Base-by-base conservation (phyloP, 2,329 filamentous ascomycete genomes). In the Fusarium begoniae region DNA sequence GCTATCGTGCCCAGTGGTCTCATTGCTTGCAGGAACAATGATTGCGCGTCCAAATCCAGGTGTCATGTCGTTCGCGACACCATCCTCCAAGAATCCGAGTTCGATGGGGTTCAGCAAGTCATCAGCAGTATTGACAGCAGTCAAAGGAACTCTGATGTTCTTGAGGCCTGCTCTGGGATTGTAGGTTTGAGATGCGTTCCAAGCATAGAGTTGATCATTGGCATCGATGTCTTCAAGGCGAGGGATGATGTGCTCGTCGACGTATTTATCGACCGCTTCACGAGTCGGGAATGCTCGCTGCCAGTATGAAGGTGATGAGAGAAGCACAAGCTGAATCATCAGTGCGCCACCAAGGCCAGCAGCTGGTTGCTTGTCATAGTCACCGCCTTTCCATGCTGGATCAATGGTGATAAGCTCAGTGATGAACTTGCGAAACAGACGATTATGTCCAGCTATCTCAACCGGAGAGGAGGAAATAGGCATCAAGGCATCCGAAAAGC, bases 201-300 rank as follows among this genome's bases (percentile, higher is more conserved):
- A 73, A 4, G 66, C 70, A 9, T 45, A 74, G 28, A 73, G 32
- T 1, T 73, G 62, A 55, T 72, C 66, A 9, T 74, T 73, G 5
- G 70, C 66, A 6, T 74, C 62, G 2, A 30, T 74, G 0, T 64
- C 57, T 5, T 35, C 57, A 2, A 73, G 24, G 0, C 28, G 54
- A 13, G 71, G 70, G 1, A 73, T 20, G 13, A 73, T 57, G 0
- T 44, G 12, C 2, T 74, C 53, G 3, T 69, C 64, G 1, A 73
- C 62, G 4, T 37, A 68, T 1, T 32, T 26, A 15, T 74, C 67
- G 5, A 74, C 22, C 6, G 70, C 58, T 8, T 53, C 53, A 0
- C 70, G 57, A 1, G 66, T 71, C 3, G 70, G 66, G 9, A 63
- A 67, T 2, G 17, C 20, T 20, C 48, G 56, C n/a, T 72, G 62